These are phyloP conservation scores for Cercospora sp. DNA, from an alignment of 2,329 filamentous ascomycete genomes.

Conservation along the genomic window DNA sequence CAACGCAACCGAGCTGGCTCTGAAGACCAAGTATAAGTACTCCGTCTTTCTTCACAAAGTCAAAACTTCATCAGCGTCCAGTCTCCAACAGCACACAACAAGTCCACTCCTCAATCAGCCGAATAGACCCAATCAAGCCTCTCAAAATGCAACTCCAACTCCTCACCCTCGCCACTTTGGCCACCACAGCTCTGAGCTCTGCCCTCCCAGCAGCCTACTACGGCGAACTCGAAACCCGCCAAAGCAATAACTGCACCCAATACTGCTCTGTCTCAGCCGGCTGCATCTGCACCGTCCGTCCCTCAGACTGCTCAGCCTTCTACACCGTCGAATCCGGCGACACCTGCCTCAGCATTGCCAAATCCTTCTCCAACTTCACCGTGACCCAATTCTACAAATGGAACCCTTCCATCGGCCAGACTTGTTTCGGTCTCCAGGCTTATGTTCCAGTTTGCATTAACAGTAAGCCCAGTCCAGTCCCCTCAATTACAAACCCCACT, in stretches of 20 bases:
- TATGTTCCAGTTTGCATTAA: constrained; percentile 40
- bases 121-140: neutral
- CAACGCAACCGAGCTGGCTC: neutral
- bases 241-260: constrained; percentile 25
- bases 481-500: too few relatives aligned
- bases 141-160: constrained; percentile 26
- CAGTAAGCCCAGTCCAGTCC: too few relatives aligned
- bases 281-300: constrained; percentile 28
- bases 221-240: constrained; percentile 19
- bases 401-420: constrained; percentile 36
- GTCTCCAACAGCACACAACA: neutral
- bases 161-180: constrained; percentile 23
- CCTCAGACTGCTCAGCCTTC: constrained; percentile 30
- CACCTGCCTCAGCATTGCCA: constrained; percentile 37
- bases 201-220: constrained; percentile 22
- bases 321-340: constrained; percentile 37
- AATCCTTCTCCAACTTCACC: constrained; percentile 39
- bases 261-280: constrained; percentile 27
- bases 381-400: constrained; percentile 39
- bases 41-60: neutral
- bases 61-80: neutral
- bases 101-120: neutral
- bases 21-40: neutral
- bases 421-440: constrained; percentile 37
- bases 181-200: constrained; percentile 20